Percentiles rank a stretch among this genome's conserved stretches.
Evolutionary conservation across 169 alveolate genomes (phyloP).

Genomic region (Theileria parva): DNA sequence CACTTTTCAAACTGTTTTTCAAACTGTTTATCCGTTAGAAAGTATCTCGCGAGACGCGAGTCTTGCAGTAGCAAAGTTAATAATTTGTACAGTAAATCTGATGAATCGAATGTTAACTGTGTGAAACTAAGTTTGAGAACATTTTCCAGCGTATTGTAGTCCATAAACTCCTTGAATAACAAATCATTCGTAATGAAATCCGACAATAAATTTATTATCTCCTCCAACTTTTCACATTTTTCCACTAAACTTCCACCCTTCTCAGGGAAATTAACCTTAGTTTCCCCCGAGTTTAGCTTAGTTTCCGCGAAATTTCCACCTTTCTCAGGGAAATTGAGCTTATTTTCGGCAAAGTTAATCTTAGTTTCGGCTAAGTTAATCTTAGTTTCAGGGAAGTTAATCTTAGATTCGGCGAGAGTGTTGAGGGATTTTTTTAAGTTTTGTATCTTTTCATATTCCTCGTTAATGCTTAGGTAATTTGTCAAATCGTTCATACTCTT

Average conservation of each 20-base stretch:
- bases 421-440: not conserved
- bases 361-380: too few relatives aligned
- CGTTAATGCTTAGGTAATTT: not conserved
- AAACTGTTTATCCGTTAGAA: not conserved
- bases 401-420: not conserved
- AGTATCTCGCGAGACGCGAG: not conserved
- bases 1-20: not conserved
- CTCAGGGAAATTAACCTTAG: too few relatives aligned
- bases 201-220: not conserved
- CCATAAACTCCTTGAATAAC: constrained; percentile 9
- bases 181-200: not conserved
- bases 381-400: too few relatives aligned
- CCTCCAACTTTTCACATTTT: not conserved
- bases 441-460: constrained; percentile 11
- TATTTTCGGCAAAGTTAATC: too few relatives aligned
- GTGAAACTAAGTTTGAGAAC: not conserved
- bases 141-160: not conserved
- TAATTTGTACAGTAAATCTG: not conserved
- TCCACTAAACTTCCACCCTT: not conserved
- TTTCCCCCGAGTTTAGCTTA: too few relatives aligned
- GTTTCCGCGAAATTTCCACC: too few relatives aligned
- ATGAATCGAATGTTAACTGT: not conserved
- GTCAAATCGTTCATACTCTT: not conserved
- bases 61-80: not conserved
- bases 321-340: too few relatives aligned